These are phyloP conservation scores for Rhizoclosmatium sp. DNA, from an alignment of 192 early-diverging fungal species.

Conservation along the genomic window DNA sequence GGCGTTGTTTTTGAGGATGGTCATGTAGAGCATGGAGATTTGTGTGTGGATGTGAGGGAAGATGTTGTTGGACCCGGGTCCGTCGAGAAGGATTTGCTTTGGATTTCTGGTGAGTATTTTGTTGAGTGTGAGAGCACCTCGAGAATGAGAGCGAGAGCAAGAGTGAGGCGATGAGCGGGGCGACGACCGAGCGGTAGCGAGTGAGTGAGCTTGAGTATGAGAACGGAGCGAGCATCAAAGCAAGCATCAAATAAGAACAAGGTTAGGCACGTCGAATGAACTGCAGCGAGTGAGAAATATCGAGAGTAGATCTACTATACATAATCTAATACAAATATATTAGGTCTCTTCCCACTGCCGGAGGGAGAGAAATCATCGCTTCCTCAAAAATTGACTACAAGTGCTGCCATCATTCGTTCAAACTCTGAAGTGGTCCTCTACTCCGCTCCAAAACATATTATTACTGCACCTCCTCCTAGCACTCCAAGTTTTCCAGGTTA, in stretches of 20 bases:
- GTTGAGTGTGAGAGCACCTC: background rate
- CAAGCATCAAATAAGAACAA: too few species aligned
- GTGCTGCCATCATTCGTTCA: constrained; percentile 22
- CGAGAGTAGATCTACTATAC: background rate
- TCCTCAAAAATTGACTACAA: background rate
- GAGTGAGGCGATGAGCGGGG: too few species aligned
- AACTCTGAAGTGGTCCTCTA: constrained; percentile 3
- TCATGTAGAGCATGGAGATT: constrained; percentile 7
- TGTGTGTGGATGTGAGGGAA: constrained; percentile 31
- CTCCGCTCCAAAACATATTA: constrained; percentile 28
- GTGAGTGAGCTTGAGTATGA: too few species aligned
- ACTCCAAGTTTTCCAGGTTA: background rate
- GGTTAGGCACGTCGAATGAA: too few species aligned
- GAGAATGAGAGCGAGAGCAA: background rate
- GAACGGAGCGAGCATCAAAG: too few species aligned
- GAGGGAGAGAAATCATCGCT: constrained; percentile 1
- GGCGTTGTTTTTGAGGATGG: constrained; percentile 31
- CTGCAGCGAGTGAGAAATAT: background rate
- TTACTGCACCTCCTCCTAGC: background rate
- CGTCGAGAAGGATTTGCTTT: constrained; percentile 10
- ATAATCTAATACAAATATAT: background rate
- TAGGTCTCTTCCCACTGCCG: constrained; percentile 23
- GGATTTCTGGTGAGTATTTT: constrained; percentile 29
- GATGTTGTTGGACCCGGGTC: background rate
- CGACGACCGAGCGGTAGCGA: too few species aligned